A percentile compares a stretch with the other conserved stretches of the same genome.
Evolutionary conservation across 2,329 filamentous ascomycete species (phyloP).

Genomic region (Stagonosporopsis chrysanthemi): DNA sequence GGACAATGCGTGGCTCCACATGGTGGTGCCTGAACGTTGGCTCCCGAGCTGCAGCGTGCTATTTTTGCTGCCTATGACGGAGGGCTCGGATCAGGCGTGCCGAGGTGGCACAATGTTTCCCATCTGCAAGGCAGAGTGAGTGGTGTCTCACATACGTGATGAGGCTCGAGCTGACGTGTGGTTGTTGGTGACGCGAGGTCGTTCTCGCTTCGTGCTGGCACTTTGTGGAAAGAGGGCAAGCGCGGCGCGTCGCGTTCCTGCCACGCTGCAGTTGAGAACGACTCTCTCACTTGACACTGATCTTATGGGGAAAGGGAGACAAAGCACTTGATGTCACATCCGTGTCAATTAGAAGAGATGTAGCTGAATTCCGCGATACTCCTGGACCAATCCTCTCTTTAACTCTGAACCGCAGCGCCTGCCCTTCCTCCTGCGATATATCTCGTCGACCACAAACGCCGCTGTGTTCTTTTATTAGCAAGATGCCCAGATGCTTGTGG

Average conservation of each 20-base stretch:
- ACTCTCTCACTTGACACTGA: background rate
- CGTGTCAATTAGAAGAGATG: too few relatives aligned
- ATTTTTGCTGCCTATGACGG: constrained; percentile 13
- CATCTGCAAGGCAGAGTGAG: background rate
- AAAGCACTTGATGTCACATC: background rate
- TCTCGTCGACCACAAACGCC: too few relatives aligned
- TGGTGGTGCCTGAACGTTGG: constrained; percentile 9
- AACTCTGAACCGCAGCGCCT: too few relatives aligned
- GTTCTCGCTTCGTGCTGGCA: constrained; percentile 5
- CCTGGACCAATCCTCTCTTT: too few relatives aligned
- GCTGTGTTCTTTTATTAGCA: too few relatives aligned
- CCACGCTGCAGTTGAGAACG: background rate
- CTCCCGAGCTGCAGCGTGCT: constrained; percentile 13
- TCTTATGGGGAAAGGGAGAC: background rate
- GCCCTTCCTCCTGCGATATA: too few relatives aligned
- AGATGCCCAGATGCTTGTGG: too few relatives aligned
- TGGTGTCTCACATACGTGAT: background rate
- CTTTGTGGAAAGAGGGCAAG: constrained; percentile 7
- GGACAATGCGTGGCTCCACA: constrained; percentile 21
- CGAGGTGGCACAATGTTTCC: constrained; percentile 15
- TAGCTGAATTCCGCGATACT: too few relatives aligned
- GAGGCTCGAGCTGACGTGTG: background rate
- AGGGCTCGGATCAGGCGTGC: constrained; percentile 15
- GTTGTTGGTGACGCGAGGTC: constrained; percentile 3
- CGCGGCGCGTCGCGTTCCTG: background rate